Evolutionary conservation across 2,329 filamentous ascomycete genomes (phyloP), one percentile per base, ranked within the genome.

Genomic region (Aspergillus sp.): DNA sequence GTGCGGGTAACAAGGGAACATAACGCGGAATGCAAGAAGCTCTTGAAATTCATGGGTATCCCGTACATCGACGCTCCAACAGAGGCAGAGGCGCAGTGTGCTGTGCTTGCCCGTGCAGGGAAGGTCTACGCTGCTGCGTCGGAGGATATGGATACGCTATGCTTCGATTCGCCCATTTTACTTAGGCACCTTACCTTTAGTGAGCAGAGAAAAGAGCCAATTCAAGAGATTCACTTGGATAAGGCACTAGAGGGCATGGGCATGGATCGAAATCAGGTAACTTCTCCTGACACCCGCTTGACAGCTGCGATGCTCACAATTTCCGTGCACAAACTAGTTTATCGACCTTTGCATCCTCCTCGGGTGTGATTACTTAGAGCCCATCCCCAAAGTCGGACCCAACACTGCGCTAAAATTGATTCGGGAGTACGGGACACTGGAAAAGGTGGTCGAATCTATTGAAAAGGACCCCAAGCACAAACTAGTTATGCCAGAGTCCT

Each of bases 81-180:
- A 0, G 95, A 99, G 78, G 95, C 95, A 4, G 95, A 99, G 81
- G 95, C 95, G 1, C 95, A 99, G 76, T 99, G 95, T 76, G 95
- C 95, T 3, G 90, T 89, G 46, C 83, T 99, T 64, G 95, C 95
- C 0, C 85, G 90, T 64, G 93, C 91, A 5, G 94, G 93, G 43
- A 98, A 98, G 80, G 95, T 99, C 55, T 99, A 96, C 76, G 95
- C 93, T 3, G 95, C 95, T 22, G 95, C 95, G 3, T 96, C 91
- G 66, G 95, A 99, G 80, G 95, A 99, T 79, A 99, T 99, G 95
- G 95, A 99, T 74, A 99, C 95, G 0, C 82, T 99, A 59, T 98
- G 94, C 72, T 99, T 99, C 78, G 89, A 97, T 72, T 85, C 93
- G 55, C 95, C 95, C 0, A 93, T 99, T 62, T 81, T 99, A 51